phyloP scores from a whole-genome alignment of 306 rosid genomes.

The Pterocarpus macrocarpus region DNA sequence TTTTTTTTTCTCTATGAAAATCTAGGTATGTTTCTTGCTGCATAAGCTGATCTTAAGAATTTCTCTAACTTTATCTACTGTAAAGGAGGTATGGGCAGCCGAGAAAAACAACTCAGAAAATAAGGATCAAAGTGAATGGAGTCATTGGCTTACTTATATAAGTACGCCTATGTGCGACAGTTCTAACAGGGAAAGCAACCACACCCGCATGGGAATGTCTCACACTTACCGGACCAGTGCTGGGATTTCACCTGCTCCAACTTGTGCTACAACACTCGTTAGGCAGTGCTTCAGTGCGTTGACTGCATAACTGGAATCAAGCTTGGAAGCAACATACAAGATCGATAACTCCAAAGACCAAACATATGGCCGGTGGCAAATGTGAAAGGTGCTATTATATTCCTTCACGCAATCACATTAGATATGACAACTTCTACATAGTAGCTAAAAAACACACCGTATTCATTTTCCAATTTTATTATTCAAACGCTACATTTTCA shows the following conservation, averaged over 20 bases:
- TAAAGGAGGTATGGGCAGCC: slow-evolving; percentile 54
- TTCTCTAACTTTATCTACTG: neutral
- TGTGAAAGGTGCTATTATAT: slow-evolving; percentile 32
- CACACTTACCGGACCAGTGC: slow-evolving; percentile 59
- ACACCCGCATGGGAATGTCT: slow-evolving; percentile 63
- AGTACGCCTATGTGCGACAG: slow-evolving; percentile 13
- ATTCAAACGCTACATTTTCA: no score
- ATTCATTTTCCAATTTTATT: neutral
- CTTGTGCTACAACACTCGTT: slow-evolving; percentile 36
- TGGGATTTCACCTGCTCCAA: slow-evolving; percentile 64
- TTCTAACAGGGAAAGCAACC: slow-evolving; percentile 10
- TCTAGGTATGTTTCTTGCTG: no score
- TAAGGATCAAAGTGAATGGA: slow-evolving; percentile 17
- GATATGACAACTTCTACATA: neutral
- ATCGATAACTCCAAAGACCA: slow-evolving; percentile 40
- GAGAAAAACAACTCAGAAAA: slow-evolving; percentile 48
- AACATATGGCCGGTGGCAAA: slow-evolving; percentile 5
- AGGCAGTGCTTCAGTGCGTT: neutral
- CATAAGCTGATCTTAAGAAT: no score
- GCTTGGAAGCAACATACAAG: neutral
- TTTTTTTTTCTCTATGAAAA: no score
- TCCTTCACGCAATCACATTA: slow-evolving; percentile 12
- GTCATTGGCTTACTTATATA: neutral
- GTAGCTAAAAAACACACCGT: neutral
- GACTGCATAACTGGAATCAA: slow-evolving; percentile 28